Evolutionary conservation across 768 basidiomycete species (phyloP).

Genomic region (Amanita subjunquillea): DNA sequence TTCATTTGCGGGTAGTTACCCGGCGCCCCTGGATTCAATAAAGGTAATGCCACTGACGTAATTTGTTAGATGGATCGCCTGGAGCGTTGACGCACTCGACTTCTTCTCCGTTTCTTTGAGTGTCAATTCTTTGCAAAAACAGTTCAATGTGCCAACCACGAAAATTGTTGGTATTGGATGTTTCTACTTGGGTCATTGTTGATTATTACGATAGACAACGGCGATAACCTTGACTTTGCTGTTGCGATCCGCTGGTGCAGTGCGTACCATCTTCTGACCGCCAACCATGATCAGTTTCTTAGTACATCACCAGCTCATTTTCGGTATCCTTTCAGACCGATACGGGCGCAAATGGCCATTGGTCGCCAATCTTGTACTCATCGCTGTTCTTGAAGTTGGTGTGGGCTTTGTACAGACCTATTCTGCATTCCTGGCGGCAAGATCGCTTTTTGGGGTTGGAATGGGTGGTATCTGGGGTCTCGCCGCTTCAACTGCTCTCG

Average conservation of each 20-base stretch:
- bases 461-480: slow-evolving; percentile 92
- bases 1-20: slow-evolving; percentile 44
- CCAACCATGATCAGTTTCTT: neutral
- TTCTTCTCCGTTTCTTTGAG: slow-evolving; percentile 19
- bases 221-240: slow-evolving; percentile 88
- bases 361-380: slow-evolving; percentile 62
- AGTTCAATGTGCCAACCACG: slow-evolving; percentile 13
- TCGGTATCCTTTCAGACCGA: slow-evolving; percentile 80
- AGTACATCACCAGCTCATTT: slow-evolving; percentile 37
- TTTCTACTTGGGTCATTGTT: neutral
- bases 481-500: slow-evolving; percentile 71
- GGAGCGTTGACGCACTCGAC: slow-evolving; percentile 19
- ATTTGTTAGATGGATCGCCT: slow-evolving; percentile 17
- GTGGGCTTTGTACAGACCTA: slow-evolving; percentile 76
- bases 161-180: slow-evolving; percentile 11
- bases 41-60: neutral
- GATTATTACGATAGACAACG: slow-evolving; percentile 35
- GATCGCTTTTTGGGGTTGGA: slow-evolving; percentile 76
- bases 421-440: slow-evolving; percentile 67
- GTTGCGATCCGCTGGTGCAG: slow-evolving; percentile 74
- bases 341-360: slow-evolving; percentile 94
- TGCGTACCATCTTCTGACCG: slow-evolving; percentile 15
- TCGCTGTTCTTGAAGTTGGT: slow-evolving; percentile 65
- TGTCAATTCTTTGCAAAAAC: slow-evolving; percentile 11
- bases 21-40: neutral